Conservation (phyloP, 2,329 filamentous ascomycete species). For the Colletotrichum spinosum region DNA sequence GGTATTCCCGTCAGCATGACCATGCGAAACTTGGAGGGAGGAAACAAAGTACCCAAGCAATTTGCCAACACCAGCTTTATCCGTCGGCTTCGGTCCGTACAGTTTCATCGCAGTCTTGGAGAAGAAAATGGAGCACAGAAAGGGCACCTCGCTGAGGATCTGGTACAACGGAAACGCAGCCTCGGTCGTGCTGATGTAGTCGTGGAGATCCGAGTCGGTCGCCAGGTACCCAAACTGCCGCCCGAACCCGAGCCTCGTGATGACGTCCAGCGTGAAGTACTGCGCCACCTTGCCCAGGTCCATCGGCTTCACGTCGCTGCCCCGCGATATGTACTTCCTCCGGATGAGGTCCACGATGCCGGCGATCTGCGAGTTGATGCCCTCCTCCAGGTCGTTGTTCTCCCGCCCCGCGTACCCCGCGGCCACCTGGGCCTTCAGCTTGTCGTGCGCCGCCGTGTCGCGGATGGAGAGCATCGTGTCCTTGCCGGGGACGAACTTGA, state of each 20-base stretch:
- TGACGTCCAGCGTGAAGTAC: constrained; percentile 62
- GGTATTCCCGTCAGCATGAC: neutral
- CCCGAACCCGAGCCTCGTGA: constrained; percentile 60
- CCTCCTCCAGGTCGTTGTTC: constrained; percentile 58
- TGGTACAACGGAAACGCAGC: constrained; percentile 52
- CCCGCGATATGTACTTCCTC: constrained; percentile 30
- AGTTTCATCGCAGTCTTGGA: constrained; percentile 42
- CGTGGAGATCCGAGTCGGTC: constrained; percentile 54
- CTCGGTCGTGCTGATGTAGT: constrained; percentile 54
- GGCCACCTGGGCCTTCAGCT: constrained; percentile 36
- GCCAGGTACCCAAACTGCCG: constrained; percentile 56
- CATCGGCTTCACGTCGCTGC: constrained; percentile 44
- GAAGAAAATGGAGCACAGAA: constrained; percentile 41
- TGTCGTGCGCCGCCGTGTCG: constrained; percentile 54
- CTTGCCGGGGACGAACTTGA: constrained; percentile 30
- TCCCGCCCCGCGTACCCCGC: constrained; percentile 63
- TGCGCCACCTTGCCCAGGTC: constrained; percentile 56
- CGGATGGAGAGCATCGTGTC: constrained; percentile 38
- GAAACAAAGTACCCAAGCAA: constrained; percentile 36
- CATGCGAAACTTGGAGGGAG: constrained; percentile 30
- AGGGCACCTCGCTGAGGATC: constrained; percentile 46
- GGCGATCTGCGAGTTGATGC: constrained; percentile 41
- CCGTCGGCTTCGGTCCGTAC: constrained; percentile 39
- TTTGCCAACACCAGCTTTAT: constrained; percentile 34
- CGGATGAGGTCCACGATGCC: constrained; percentile 15